Base-by-base conservation (phyloP, 345 rosid genomes). In the Passiflora organensis region DNA sequence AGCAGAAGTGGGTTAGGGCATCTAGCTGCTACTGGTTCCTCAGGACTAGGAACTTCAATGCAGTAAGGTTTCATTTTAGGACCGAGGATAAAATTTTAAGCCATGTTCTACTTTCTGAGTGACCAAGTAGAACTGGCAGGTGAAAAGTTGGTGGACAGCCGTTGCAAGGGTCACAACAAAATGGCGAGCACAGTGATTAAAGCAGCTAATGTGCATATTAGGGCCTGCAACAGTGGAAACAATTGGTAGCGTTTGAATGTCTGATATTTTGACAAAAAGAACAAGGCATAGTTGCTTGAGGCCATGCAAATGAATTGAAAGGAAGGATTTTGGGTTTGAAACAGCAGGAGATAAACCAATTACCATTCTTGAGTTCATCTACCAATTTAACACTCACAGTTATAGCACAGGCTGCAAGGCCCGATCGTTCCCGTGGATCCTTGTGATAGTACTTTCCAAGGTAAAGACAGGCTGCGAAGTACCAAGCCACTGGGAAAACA, bases 391-490 rank as follows among this genome's bases (percentile, higher is more conserved):
- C 32, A 75, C 98, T 86, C 57, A 88, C 99, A 68, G 94, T 95
- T 53, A 91, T 81, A 62, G 95, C 87, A 51, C 84, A 88, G 47
- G 96, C 96, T 67, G 90, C 93, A 46, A 91, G 95, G 56, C 99
- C 99, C 24, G 96, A 67, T 55, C 99, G 78, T 67, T 88, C 99
- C 32, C 99, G 78, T 21, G 96, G 99, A 79, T 93, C 99, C 74
- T 71, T 88, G 25, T 58, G 90, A 60, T 88, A 91, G 76, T 91
- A 91, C 74, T 67, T 82, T 25, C 82, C 81, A 41, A 84, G 78
- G 77, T 91, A 91, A 5, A 91, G 89, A 51, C 82, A 62, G 43
- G 96, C 70, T 1, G 94, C 88, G 38, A 76, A 67, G 70, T 86
- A 93, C 99, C 96, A 93, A 55, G 80, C 75, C 22, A 71, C 49